phyloP scores from a whole-genome alignment of 1,139 yeast species.

The Geotrichum phurueaensis region DNA sequence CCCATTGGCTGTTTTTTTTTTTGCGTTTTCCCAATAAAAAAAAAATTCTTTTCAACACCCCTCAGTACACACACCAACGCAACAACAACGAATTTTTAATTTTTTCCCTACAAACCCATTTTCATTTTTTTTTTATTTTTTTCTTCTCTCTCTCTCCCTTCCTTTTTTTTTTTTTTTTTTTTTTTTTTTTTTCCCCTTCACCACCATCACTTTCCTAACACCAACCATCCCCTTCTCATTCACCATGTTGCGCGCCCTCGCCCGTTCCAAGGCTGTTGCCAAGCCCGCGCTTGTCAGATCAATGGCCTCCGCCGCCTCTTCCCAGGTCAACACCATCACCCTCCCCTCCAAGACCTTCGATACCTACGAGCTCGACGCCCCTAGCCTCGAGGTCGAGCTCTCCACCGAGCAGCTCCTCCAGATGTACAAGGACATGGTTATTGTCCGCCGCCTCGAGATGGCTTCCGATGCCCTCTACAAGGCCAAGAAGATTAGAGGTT shows the following conservation, averaged over 20 bases:
- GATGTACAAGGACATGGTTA: conserved; percentile 95
- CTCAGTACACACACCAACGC: background rate
- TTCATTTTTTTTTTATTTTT: background rate
- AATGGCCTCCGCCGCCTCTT: conserved; percentile 11
- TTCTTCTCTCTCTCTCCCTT: background rate
- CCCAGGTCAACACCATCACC: conserved; percentile 33
- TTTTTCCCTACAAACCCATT: too few relatives aligned
- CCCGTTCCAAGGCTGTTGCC: conserved; percentile 2
- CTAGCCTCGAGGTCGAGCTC: conserved; percentile 66
- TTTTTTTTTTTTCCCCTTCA: background rate
- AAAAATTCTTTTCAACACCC: background rate
- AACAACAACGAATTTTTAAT: too few relatives aligned
- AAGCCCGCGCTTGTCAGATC: conserved; percentile 7
- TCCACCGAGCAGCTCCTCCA: conserved; percentile 73
- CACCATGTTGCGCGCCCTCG: conserved; percentile 13
- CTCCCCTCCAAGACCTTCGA: conserved; percentile 80
- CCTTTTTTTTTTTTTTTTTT: background rate
- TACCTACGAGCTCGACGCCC: conserved; percentile 68
- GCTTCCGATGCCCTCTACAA: conserved; percentile 96
- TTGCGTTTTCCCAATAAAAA: background rate
- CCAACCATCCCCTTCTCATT: background rate
- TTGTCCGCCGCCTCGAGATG: conserved; percentile 96
- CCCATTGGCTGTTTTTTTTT: background rate
- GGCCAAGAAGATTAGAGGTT: conserved; percentile 97
- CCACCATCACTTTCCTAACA: background rate